Evolutionary conservation across 2,329 filamentous ascomycete species (phyloP), one percentile per base, ranked within the genome.

Genomic region (Penicillium sp.): DNA sequence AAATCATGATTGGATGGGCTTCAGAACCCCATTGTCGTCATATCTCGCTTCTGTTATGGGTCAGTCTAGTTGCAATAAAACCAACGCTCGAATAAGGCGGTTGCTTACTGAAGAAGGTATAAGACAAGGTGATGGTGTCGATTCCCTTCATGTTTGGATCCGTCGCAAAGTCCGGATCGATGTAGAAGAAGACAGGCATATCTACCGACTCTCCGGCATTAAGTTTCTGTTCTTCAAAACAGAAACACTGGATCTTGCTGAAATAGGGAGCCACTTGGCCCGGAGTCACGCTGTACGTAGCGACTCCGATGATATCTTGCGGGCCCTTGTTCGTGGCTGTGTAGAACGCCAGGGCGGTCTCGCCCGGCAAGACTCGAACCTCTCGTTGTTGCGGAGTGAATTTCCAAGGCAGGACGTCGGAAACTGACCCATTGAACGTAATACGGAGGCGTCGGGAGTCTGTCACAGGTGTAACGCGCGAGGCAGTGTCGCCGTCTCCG

Each of bases 101-200:
- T 24, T 6, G 51, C 90, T 79, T 78, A 96, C 91, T 99, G 73
- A 99, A 99, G 71, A 99, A 99, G 0, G 94, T 99, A 76, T 99
- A 99, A 62, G 88, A 96, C 67, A 99, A 74, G 27, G 94, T 99
- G 49, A 99, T 91, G 2, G 92, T 96, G 76, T 97, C 91, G 56
- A 99, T 90, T 0, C 89, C 89, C 74, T 84, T 90, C 93, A 97
- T 97, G 59, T 89, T 92, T 45, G 93, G 78, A 73, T 99, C 94
- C 62, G 89, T 92, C 52, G 93, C 81, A 76, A 99, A 87, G 68
- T 97, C 94, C 0, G 94, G 94, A 68, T 99, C 94, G 60, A 99
- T 89, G 74, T 97, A 99, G 76, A 99, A 99, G 75, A 99, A 99
- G 0, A 99, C 95, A 0, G 94, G 95, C 95, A 99, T 99, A 72